Conservation (phyloP, 176 grass and related monocot species). For the Ensete ventricosum region DNA sequence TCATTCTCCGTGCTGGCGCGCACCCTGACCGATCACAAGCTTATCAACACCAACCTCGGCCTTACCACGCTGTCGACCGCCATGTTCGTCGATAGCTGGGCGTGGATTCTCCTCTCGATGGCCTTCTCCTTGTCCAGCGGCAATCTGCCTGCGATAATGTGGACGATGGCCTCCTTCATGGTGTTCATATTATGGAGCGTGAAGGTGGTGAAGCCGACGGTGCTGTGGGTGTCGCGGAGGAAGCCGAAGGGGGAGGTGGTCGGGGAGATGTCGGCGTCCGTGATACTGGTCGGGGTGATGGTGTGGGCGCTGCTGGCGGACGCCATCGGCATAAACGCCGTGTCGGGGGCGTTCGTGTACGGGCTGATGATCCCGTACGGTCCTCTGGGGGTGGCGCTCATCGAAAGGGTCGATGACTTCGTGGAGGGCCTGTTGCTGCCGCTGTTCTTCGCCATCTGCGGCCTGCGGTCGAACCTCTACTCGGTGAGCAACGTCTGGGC, state of each 20-base stretch:
- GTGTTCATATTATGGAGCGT: not conserved
- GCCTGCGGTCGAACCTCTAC: not conserved
- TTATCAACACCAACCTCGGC: slow-evolving; percentile 59
- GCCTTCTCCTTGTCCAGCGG: slow-evolving; percentile 7
- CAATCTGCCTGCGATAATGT: not conserved
- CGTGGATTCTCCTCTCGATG: slow-evolving; percentile 53
- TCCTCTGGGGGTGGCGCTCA: not conserved
- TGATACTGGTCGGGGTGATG: slow-evolving; percentile 5
- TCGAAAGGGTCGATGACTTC: slow-evolving; percentile 7
- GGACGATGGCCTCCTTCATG: not conserved
- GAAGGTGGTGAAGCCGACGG: not conserved
- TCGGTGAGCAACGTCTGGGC: not conserved
- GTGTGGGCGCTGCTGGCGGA: slow-evolving; percentile 6
- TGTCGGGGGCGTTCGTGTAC: slow-evolving; percentile 12
- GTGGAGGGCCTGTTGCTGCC: slow-evolving; percentile 9
- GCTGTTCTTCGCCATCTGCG: slow-evolving; percentile 5
- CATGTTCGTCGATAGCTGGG: slow-evolving; percentile 68
- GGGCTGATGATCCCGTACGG: slow-evolving; percentile 7
- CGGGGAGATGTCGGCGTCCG: not conserved
- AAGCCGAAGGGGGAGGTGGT: not conserved
- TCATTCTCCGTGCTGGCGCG: slow-evolving; percentile 79
- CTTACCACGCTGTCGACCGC: slow-evolving; percentile 64
- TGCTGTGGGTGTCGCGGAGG: slow-evolving; percentile 3
- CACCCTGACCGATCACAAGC: slow-evolving; percentile 80
- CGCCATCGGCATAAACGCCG: slow-evolving; percentile 9